Conservation (phyloP, 1,284 basidiomycete genomes). For the Apiotrichum montevideense region DNA sequence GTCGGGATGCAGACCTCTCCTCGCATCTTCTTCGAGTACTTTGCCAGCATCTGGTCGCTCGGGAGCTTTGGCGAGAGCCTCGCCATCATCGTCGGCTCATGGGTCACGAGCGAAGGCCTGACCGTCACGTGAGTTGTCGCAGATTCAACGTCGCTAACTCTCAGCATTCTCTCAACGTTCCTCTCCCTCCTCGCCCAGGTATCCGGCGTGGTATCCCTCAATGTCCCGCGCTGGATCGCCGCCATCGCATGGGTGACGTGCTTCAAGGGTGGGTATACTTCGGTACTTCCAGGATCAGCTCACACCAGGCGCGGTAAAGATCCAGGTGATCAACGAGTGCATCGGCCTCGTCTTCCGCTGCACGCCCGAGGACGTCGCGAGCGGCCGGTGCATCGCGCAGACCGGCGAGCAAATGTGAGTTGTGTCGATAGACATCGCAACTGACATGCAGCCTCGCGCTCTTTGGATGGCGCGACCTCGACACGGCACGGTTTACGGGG, state of each 20-base stretch:
- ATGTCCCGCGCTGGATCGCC: slow-evolving; percentile 45
- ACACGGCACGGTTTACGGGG: slow-evolving; percentile 42
- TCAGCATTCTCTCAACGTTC: slow-evolving; percentile 44
- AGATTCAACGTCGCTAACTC: slow-evolving; percentile 26
- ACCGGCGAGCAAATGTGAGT: slow-evolving; percentile 47
- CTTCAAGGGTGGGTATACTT: slow-evolving; percentile 25
- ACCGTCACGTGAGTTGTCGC: slow-evolving; percentile 28
- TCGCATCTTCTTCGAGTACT: slow-evolving; percentile 48
- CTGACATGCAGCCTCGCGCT: slow-evolving; percentile 26
- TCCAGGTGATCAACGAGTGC: slow-evolving; percentile 50
- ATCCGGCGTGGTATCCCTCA: slow-evolving; percentile 47
- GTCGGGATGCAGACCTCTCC: slow-evolving; percentile 47
- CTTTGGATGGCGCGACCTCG: slow-evolving; percentile 40
- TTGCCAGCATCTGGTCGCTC: slow-evolving; percentile 44
- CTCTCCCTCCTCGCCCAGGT: slow-evolving; percentile 39
- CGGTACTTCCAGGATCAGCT: background rate
- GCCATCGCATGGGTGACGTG: slow-evolving; percentile 40
- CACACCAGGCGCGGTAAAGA: slow-evolving; percentile 26
- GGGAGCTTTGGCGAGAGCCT: slow-evolving; percentile 46
- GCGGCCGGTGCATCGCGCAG: slow-evolving; percentile 46
- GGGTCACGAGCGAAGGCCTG: slow-evolving; percentile 32
- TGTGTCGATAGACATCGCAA: too few relatives aligned
- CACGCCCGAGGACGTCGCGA: slow-evolving; percentile 31
- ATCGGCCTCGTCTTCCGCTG: slow-evolving; percentile 45
- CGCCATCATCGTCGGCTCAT: slow-evolving; percentile 33